phyloP scores from a whole-genome alignment of 208 protist species.

The Trypanosomatidae sp. region DNA sequence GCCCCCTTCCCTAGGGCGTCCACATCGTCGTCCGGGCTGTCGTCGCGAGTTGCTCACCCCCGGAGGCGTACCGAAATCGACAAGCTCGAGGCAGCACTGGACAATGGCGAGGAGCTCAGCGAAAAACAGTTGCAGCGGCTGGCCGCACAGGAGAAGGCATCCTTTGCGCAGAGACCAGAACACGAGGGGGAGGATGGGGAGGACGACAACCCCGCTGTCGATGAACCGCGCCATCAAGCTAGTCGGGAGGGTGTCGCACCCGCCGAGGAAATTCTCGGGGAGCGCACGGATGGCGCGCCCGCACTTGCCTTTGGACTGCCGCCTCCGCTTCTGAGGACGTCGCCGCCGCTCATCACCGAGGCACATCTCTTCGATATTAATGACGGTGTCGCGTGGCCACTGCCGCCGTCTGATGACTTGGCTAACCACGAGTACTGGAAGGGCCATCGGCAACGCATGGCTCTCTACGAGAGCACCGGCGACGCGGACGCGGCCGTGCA shows the following conservation, averaged over 20 bases:
- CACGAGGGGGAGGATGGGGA: slow-evolving; percentile 10
- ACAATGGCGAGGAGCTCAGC: slow-evolving; percentile 28
- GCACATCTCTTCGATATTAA: slow-evolving; percentile 86
- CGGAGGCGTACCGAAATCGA: slow-evolving; percentile 3
- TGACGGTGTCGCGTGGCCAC: slow-evolving; percentile 68
- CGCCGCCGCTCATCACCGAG: slow-evolving; percentile 51
- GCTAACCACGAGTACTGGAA: slow-evolving; percentile 61
- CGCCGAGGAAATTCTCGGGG: neutral
- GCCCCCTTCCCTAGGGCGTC: no score
- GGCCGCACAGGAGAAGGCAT: slow-evolving; percentile 12
- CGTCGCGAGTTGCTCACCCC: neutral
- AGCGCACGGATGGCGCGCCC: neutral
- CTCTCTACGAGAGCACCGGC: slow-evolving; percentile 62
- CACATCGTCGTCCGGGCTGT: neutral
- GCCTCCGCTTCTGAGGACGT: slow-evolving; percentile 1
- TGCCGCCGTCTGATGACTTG: slow-evolving; percentile 74
- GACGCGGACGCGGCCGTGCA: slow-evolving; percentile 17
- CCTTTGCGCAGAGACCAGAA: slow-evolving; percentile 1
- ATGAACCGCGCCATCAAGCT: neutral
- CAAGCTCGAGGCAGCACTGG: slow-evolving; percentile 18
- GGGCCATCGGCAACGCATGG: slow-evolving; percentile 59
- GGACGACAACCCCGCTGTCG: neutral
- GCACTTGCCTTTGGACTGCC: neutral
- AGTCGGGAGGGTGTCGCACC: neutral
- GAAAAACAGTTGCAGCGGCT: slow-evolving; percentile 28